Evolutionary conservation across 2,329 filamentous ascomycete genomes (phyloP), one percentile per base, ranked within the genome.

Genomic region (Didymellaceae sp.): DNA sequence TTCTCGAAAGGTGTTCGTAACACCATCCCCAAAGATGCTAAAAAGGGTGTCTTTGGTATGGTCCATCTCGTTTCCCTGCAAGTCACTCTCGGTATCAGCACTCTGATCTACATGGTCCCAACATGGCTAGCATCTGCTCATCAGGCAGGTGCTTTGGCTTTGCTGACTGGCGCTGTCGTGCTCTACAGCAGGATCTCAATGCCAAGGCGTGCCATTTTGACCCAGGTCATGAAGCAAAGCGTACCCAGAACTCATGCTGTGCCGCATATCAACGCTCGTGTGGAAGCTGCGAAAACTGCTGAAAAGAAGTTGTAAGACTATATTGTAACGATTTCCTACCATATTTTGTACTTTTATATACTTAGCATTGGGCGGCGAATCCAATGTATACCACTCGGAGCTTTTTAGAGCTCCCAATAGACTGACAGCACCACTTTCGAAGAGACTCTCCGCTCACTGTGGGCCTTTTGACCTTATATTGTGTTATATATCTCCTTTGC

Each of bases 81-180:
- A 75, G 92, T 91, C 20, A 80, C 86, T 0, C 83, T 99, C 5
- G 94, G 94, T 18, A 96, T 99, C 72, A 86, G 82, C 57, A 99
- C 94, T 0, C 80, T 99, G 53, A 87, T 96, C 65, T 97, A 97
- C 77, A 87, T 99, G 72, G 92, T 99, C 1, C 94, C 95, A 4
- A 88, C 88, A 2, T 87, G 88, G 55, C 78, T 99, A 8, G 94
- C 93, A 0, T 91, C 93, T 3, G 86, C 90, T 6, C 94, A 99
- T 74, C 94, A 99, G 75, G 94, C 94, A 2, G 93, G 94, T 30
- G 90, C 87, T 52, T 76, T 99, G 60, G 90, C 90, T 2, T 78
- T 99, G 16, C 76, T 99, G 54, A 95, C 90, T 0, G 91, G 90
- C 34, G 87, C 87, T 0, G 78, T 96, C 17, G 82, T 97, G 1